Evolutionary conservation across 2,329 filamentous ascomycete genomes (phyloP), one percentile per base, ranked within the genome.

Genomic region (Fusarium kyushuense): DNA sequence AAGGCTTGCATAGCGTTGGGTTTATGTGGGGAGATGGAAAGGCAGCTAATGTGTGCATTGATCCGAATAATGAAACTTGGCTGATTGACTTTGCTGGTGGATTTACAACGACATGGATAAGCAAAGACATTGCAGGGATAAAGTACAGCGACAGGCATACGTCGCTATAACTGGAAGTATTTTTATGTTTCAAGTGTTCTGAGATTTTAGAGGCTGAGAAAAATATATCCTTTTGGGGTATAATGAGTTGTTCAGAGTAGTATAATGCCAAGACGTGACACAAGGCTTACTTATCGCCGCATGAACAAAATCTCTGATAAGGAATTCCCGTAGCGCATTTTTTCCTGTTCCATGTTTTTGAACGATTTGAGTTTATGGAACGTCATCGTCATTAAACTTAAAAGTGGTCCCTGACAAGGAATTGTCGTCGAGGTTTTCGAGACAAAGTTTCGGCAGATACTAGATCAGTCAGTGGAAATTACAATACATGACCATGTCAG

Each of bases 11-110:
- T 4, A 23, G 17, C 1, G 25, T 21, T n/a, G 58, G 58, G 1
- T 21, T 62, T 9, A 2, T 63, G 11, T 65, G 49, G 58, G 57
- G 38, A 2, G 30, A 55, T 23, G 58, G 16, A n/a, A 65, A 62
- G 14, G 21, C 53, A 14, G 23, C 43, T 5, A 52, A 62, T 16
- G 16, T 52, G 3, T 46, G 36, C 17, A 36, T 58, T 16, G 58
- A 65, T 10, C 14, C 33, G 5, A 17, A 33, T 6, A 41, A 62
- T 9, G 54, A 58, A 35, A 13, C 30, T 19, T 61, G 48, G 58
- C 53, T 58, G 3, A 62, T 65, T 30, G 57, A 43, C 12, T 49
- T 65, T 21, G 57, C 27, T 6, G 54, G 49, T 11, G 30, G 49
- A 12, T 63, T 29, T 7, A 46, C 54, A 4, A 7, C 40, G 1